A percentile compares a stretch with the other conserved stretches of the same genome.
Evolutionary conservation across 169 alveolate genomes (phyloP).

Genomic region (Cyclospora cayetanensis): DNA sequence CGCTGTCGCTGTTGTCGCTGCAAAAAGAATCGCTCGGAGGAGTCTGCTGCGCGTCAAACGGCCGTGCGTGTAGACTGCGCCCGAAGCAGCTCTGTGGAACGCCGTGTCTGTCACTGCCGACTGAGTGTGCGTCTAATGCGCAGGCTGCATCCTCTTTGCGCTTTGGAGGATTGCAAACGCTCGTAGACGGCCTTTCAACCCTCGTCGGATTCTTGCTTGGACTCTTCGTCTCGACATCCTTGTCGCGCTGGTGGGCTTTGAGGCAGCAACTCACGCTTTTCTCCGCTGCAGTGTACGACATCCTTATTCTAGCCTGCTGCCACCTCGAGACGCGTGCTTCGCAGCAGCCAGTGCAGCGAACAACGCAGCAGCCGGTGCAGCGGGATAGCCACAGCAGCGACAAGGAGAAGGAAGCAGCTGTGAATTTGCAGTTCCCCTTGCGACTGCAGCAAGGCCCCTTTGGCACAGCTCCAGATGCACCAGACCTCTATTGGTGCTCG

Average conservation of each 20-base stretch:
- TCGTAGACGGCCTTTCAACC: conserved; percentile 52
- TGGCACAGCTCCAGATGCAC: conserved; percentile 18
- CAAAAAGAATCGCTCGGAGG: too few relatives aligned
- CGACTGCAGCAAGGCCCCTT: background rate
- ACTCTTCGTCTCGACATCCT: conserved; percentile 56
- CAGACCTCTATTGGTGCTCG: background rate
- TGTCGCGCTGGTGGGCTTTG: conserved; percentile 69
- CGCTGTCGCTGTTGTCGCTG: too few relatives aligned
- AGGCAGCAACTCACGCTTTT: conserved; percentile 24
- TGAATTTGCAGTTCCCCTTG: background rate
- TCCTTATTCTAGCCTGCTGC: conserved; percentile 48
- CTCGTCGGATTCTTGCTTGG: conserved; percentile 49
- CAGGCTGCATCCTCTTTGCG: conserved; percentile 68
- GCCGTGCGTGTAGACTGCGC: too few relatives aligned
- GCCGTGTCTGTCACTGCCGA: too few relatives aligned
- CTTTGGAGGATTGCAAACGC: conserved; percentile 56
- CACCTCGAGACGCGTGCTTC: conserved; percentile 5
- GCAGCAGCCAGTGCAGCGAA: conserved; percentile 58
- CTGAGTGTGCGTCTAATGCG: background rate
- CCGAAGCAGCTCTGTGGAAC: too few relatives aligned
- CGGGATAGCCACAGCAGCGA: background rate
- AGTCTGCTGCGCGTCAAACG: too few relatives aligned
- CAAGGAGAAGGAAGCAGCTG: background rate
- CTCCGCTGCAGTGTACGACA: conserved; percentile 56
- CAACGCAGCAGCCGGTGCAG: conserved; percentile 34